Evolutionary conservation across 1,284 basidiomycete species (phyloP), one percentile per base, ranked within the genome.

Genomic region (Cryptococcus sp.): DNA sequence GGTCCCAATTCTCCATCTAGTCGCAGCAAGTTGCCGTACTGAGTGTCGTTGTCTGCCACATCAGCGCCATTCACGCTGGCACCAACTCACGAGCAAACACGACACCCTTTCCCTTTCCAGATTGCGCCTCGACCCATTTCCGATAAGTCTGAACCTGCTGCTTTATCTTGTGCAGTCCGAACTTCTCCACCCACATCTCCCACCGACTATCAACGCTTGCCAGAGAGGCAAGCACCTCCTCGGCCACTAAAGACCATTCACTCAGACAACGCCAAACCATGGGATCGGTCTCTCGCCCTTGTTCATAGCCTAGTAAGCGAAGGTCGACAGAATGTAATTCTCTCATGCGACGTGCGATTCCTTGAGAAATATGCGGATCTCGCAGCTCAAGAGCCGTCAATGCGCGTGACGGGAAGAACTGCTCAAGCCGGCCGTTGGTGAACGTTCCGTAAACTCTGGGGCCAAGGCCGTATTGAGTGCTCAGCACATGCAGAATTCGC

Each of bases 361-460:
- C 91, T 38, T 85, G 81, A 72, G 90, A 92, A 60, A 88, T 85
- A 59, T 81, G 78, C 19, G 86, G 84, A 63, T 90, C 85, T 47
- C 91, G 85, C 63, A 96, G 82, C 73, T 95, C 90, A 41, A 83
- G 74, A 10, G 89, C 83, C 0, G 85, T 87, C 48, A 96, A 82
- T 1, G 91, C 88, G 31, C 86, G 83, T 19, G 91, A 92, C 60
- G 93, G 86, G 76, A 96, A 95, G 79, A 91, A 94, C 75, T 96
- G 89, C 80, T 96, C 93, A 50, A 96, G 81, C 42, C 93, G 87
- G 40, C 93, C 93, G 76, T 97, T 97, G 67, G 85, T 84, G 77
- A 97, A 96, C 1, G 93, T 96, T 53, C 93, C 93, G 73, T 90
- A 92, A 31, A 97, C 86, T 65, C 85, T 84, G 31, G 93, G 92